Evolutionary conservation across 495 filamentous ascomycete genomes (phyloP), one percentile per base, ranked within the genome.

Genomic region (Aspergillus steynii): DNA sequence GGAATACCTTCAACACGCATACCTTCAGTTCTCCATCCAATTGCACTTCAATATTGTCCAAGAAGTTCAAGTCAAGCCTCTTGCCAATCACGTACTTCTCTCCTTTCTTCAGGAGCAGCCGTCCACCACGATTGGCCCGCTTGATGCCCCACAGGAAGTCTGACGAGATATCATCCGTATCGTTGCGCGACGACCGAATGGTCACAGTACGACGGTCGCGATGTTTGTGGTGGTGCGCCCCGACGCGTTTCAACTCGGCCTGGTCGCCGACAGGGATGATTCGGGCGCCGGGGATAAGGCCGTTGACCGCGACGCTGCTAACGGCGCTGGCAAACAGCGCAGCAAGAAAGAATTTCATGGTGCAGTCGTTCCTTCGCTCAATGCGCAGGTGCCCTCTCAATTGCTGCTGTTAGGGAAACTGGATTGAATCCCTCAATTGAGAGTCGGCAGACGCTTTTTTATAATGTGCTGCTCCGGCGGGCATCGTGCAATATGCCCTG

Each of bases 1-100:
- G 25, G 6, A 50, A 7, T 14, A 37, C 12, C 0, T 1, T 45
- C 29, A 47, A 20, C 49, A 32, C 5, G 60, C 54, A 34, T 68
- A 74, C 74, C 71, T 74, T 79, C 55, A 86, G 68, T 68, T 84
- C 77, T 49, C 83, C 84, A 48, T 86, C 83, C 56, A 86, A 71
- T 47, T 80, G 78, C 42, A 86, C 74, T 46, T 85, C 77, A n/a
- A 86, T 69, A 55, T 86, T 70, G 63, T 85, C 62, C 58, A 86
- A 68, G 60, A 86, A 86, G 9, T 76, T 84, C 55, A 86, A 58
- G 64, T 86, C 81, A 25, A 86, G 66, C 57, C 81, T 83, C 68
- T 81, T 80, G 15, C 83, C 82, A 61, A 86, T 80, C 4, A 86
- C 71, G 66, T 82, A 86, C 5, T 67, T 79, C 66, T 83, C 65